A percentile compares a stretch with the other conserved stretches of the same genome.
phyloP scores from a whole-genome alignment of 1,139 yeast genomes.

The Protomyces inundatus region DNA sequence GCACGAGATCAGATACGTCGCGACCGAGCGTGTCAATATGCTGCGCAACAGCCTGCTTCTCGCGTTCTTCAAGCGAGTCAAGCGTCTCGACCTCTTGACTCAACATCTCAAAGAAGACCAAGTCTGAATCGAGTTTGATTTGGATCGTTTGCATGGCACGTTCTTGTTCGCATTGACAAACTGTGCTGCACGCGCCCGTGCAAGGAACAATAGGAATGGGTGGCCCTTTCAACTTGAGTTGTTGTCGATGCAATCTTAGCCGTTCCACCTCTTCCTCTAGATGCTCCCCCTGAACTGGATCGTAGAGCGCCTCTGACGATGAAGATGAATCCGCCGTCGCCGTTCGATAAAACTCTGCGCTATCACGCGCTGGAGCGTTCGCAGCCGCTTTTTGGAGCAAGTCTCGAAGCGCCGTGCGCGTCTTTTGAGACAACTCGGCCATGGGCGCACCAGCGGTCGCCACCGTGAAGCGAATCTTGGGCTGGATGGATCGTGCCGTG shows the following conservation, averaged over 20 bases:
- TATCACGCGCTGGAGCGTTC: background rate
- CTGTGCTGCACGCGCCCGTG: background rate
- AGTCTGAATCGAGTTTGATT: constrained; percentile 41
- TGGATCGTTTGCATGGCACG: constrained; percentile 34
- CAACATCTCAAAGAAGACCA: constrained; percentile 55
- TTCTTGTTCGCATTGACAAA: background rate
- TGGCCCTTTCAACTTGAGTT: background rate
- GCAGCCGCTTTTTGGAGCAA: constrained; percentile 8
- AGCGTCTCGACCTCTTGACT: constrained; percentile 53
- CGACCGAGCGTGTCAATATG: constrained; percentile 39
- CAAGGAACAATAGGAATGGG: background rate
- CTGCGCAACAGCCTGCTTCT: constrained; percentile 38
- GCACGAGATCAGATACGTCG: constrained; percentile 46
- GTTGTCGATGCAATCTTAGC: background rate
- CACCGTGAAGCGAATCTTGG: constrained; percentile 32
- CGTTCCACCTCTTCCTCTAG: background rate
- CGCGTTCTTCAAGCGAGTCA: constrained; percentile 46
- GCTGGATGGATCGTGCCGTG: constrained; percentile 32
- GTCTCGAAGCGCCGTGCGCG: constrained; percentile 19
- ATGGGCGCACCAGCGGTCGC: constrained; percentile 5
- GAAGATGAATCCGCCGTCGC: background rate
- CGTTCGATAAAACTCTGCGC: background rate
- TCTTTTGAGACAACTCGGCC: constrained; percentile 11
- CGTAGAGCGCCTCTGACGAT: background rate
- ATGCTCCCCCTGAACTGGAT: background rate